Conservation (phyloP, 2,329 filamentous ascomycete species). For the Calonectria pseudoturangicola region DNA sequence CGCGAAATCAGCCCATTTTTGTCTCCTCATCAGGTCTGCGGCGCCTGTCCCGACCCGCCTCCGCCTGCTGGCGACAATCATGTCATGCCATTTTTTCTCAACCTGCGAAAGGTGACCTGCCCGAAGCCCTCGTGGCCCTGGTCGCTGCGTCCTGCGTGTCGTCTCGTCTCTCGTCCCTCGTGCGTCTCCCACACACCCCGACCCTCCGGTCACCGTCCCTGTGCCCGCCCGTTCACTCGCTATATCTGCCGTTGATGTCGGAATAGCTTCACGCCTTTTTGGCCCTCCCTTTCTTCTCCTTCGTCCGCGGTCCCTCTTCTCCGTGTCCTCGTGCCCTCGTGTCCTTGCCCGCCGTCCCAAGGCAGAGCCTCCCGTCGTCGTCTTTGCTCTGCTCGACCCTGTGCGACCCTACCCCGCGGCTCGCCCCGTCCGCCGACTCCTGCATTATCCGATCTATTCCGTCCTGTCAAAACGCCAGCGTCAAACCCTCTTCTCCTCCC, state of each 20-base stretch:
- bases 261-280: constrained; percentile 55
- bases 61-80: constrained; percentile 57
- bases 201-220: constrained; percentile 27
- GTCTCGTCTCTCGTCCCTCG: constrained; percentile 39
- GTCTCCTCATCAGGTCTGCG: constrained; percentile 58
- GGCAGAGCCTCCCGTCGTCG: constrained; percentile 32
- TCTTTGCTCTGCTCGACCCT: constrained; percentile 37
- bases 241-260: constrained; percentile 53
- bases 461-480: constrained; percentile 29
- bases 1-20: constrained; percentile 62
- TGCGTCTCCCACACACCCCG: constrained; percentile 31
- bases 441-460: constrained; percentile 29
- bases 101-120: constrained; percentile 45
- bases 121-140: constrained; percentile 45
- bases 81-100: constrained; percentile 60
- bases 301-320: constrained; percentile 35
- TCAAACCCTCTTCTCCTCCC: constrained; percentile 8
- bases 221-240: constrained; percentile 47
- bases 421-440: constrained; percentile 36
- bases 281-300: constrained; percentile 41
- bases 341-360: constrained; percentile 34
- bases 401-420: constrained; percentile 35
- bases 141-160: constrained; percentile 49
- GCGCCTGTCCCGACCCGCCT: constrained; percentile 54
- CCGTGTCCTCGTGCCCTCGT: constrained; percentile 40